Base-by-base conservation (phyloP, 2,329 filamentous ascomycete genomes). In the Ilyonectria mors-panacis region DNA sequence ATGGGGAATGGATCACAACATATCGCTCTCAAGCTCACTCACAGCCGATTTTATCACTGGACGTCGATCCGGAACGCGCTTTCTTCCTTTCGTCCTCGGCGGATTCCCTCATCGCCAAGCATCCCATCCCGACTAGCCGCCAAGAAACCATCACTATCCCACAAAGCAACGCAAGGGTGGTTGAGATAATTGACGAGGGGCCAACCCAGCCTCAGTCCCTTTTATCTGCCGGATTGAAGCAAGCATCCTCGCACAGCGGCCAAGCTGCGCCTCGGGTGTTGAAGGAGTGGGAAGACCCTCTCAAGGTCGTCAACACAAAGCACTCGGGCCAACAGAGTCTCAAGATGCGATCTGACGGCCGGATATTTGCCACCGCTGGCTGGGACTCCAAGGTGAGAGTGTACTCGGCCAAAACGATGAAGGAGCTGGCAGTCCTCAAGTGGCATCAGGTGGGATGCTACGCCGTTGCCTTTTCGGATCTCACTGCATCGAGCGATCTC, bases 401-500 rank as follows among this genome's bases (percentile, higher is more conserved):
- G 1, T 99, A 98, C 79, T 92, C 92, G 3, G 82, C 87, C 53
- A 94, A 92, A 80, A 92, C 90, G 0, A 86, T 98, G 85, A 93
- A 92, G 76, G 95, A 98, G 80, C 81, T 98, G 12, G 96, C 95
- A 0, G 94, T 98, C 61, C 83, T 98, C 70, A 97, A 97, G 80
- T 98, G 95, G 95, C 96, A 98, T 80, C 91, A 92, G 73, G 92
- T 93, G 35, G 95, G 95, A 1, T 95, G 94, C 70, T 98, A 96
- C 81, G 89, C 93, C 4, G 87, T 93, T 19, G 91, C 89, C 1
- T 97, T 98, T 82, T 91, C 88, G 1, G 75, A 81, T 26, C 72
- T 89, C 0, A 69, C 65, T 7, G 54, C 54, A 21, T 69, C 62
- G 19, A 54, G 59, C 13, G 57, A 68, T 39, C 13, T 57, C 6